These are phyloP conservation scores for Daldinia bambusicola DNA, from an alignment of 495 filamentous ascomycete species.

Conservation along the genomic window DNA sequence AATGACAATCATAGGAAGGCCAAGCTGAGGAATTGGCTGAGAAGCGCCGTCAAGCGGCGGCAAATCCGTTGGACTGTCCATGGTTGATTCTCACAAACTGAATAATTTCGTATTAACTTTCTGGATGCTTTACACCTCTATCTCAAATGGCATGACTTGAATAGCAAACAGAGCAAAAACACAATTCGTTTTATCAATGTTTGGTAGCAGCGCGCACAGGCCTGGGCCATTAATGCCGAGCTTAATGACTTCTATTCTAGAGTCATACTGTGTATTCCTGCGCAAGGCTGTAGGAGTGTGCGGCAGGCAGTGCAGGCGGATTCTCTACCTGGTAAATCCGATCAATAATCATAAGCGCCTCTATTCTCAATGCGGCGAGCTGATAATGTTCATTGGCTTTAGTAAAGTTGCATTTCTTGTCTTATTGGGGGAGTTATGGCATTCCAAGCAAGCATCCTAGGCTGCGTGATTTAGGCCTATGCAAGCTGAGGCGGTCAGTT, in stretches of 20 bases:
- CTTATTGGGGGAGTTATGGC: neutral
- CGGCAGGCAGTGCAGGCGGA: neutral
- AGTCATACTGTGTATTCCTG: neutral
- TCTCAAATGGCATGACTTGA: neutral
- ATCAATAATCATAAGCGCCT: neutral
- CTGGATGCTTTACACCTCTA: neutral
- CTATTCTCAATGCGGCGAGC: neutral
- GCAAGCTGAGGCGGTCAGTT: neutral
- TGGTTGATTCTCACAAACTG: neutral
- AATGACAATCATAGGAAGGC: slow-evolving; percentile 5
- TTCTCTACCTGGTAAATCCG: neutral
- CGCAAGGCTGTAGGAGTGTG: neutral
- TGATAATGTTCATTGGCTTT: neutral
- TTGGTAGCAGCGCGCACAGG: neutral
- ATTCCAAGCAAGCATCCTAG: neutral
- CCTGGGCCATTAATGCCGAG: neutral
- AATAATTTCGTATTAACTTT: neutral
- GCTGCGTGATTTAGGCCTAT: neutral
- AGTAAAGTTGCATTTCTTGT: slow-evolving; percentile 2
- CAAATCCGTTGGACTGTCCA: slow-evolving; percentile 1
- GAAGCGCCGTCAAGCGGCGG: neutral
- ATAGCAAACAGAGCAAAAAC: neutral
- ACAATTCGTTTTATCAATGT: neutral
- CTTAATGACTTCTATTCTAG: neutral
- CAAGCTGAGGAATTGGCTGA: neutral